A percentile compares a stretch with the other conserved stretches of the same genome.
phyloP scores from a whole-genome alignment of 2,329 filamentous ascomycete genomes.

The Corynespora cassiicola region DNA sequence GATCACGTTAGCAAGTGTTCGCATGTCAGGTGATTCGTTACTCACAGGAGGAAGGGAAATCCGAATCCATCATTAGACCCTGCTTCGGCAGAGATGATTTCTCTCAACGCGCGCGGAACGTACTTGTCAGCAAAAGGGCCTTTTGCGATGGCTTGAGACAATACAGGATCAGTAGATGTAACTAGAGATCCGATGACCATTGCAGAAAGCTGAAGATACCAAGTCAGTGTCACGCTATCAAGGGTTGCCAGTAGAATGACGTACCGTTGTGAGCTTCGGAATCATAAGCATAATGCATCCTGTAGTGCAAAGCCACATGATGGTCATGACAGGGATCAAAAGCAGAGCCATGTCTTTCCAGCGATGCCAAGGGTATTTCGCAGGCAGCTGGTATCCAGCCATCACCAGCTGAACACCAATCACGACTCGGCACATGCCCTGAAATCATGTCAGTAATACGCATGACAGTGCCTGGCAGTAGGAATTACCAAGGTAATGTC shows the following conservation, averaged over 20 bases:
- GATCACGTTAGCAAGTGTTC: background rate
- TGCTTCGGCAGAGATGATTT: conserved; percentile 66
- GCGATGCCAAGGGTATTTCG: too few relatives aligned
- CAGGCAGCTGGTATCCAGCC: conserved; percentile 64
- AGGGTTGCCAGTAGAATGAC: too few relatives aligned
- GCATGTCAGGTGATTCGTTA: too few relatives aligned
- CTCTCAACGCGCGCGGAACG: conserved; percentile 60
- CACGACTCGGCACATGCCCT: conserved; percentile 60
- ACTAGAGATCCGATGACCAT: conserved; percentile 65
- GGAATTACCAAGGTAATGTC: conserved; percentile 44
- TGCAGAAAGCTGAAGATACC: conserved; percentile 51
- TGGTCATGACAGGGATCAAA: too few relatives aligned
- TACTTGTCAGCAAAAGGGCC: conserved; percentile 66
- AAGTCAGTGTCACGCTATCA: too few relatives aligned
- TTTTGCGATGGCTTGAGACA: conserved; percentile 66
- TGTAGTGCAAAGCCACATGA: conserved; percentile 65
- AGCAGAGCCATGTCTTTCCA: too few relatives aligned
- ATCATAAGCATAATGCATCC: conserved; percentile 61
- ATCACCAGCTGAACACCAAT: conserved; percentile 67
- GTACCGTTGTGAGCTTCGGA: conserved; percentile 60
- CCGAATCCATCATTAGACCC: conserved; percentile 67
- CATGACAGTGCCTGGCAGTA: background rate
- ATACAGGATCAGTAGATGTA: conserved; percentile 64
- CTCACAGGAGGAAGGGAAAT: conserved; percentile 64
- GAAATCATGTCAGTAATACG: background rate